phyloP scores from a whole-genome alignment of 2,329 filamentous ascomycete genomes.

The Hypoxylon sp. region DNA sequence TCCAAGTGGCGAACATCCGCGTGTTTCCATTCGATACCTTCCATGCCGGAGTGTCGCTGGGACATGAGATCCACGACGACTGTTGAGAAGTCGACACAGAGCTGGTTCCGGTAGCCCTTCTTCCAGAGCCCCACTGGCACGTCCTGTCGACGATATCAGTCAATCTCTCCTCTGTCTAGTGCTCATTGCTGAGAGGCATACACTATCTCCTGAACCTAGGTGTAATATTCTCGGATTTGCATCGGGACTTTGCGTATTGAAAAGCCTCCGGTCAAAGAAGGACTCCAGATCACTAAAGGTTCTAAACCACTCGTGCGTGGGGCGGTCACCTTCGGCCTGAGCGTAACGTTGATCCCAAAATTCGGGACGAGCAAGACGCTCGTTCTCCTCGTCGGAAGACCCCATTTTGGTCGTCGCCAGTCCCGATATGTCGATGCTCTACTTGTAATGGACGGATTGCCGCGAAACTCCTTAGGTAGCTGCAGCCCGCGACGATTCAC shows the following conservation, averaged over 20 bases:
- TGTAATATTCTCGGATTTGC: constrained; percentile 63
- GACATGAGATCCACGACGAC: constrained; percentile 67
- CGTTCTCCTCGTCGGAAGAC: constrained; percentile 47
- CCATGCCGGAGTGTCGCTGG: constrained; percentile 54
- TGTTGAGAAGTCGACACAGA: constrained; percentile 69
- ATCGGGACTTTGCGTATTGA: constrained; percentile 48
- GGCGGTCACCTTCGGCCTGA: constrained; percentile 53
- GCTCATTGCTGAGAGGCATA: constrained; percentile 48
- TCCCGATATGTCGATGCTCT: background rate
- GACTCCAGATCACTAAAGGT: constrained; percentile 61
- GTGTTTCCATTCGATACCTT: constrained; percentile 62
- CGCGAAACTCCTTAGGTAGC: background rate
- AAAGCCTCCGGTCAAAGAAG: constrained; percentile 61
- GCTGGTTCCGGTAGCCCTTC: constrained; percentile 63
- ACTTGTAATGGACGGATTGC: background rate
- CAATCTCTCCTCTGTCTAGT: background rate
- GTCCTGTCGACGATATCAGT: constrained; percentile 54
- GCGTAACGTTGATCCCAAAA: constrained; percentile 66
- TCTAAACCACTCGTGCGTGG: constrained; percentile 67
- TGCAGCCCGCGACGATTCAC: background rate
- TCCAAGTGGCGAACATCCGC: constrained; percentile 66
- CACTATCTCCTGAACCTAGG: constrained; percentile 69
- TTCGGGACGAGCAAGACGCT: constrained; percentile 55
- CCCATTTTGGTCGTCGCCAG: constrained; percentile 6
- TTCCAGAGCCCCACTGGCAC: constrained; percentile 62